Conservation (phyloP, 2,329 filamentous ascomycete genomes). For the Neocucurbitaria cava region DNA sequence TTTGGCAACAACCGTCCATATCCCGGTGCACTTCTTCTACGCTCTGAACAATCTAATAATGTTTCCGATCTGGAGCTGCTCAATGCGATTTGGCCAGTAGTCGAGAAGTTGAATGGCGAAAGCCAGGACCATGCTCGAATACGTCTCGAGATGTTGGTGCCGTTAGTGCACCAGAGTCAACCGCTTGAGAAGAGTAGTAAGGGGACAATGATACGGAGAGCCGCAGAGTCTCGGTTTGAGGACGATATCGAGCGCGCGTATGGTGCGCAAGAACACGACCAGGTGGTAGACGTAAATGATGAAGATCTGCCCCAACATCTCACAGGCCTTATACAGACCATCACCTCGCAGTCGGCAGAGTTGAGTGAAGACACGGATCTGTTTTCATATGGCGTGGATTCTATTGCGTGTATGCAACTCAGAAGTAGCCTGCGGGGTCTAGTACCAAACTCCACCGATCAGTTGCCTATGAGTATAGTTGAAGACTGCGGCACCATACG, state of each 20-base stretch:
- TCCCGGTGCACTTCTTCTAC: slow-evolving; percentile 65
- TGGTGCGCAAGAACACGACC: slow-evolving; percentile 22
- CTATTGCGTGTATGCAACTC: slow-evolving; percentile 63
- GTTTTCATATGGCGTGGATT: slow-evolving; percentile 67
- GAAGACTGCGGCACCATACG: slow-evolving; percentile 66
- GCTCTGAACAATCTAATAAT: slow-evolving; percentile 35
- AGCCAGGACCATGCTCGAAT: slow-evolving; percentile 62
- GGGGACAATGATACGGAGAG: slow-evolving; percentile 62
- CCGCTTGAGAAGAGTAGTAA: slow-evolving; percentile 68
- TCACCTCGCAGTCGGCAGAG: slow-evolving; percentile 29
- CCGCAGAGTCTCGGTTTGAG: slow-evolving; percentile 59
- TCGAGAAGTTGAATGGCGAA: slow-evolving; percentile 58
- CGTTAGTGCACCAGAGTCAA: slow-evolving; percentile 47
- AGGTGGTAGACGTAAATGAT: slow-evolving; percentile 30
- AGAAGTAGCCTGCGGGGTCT: slow-evolving; percentile 48
- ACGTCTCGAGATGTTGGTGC: slow-evolving; percentile 58
- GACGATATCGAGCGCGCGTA: slow-evolving; percentile 59
- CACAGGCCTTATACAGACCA: slow-evolving; percentile 22
- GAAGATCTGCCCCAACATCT: slow-evolving; percentile 33
- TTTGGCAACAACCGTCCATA: slow-evolving; percentile 66
- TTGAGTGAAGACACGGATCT: slow-evolving; percentile 57
- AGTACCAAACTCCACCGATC: slow-evolving; percentile 39
- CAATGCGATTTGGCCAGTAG: slow-evolving; percentile 49
- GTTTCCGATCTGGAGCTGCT: slow-evolving; percentile 50
- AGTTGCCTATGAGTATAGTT: slow-evolving; percentile 64